Percentiles rank a stretch among this genome's conserved stretches.
Conservation (phyloP, 2,329 filamentous ascomycete species). For the Didymellaceae sp. region DNA sequence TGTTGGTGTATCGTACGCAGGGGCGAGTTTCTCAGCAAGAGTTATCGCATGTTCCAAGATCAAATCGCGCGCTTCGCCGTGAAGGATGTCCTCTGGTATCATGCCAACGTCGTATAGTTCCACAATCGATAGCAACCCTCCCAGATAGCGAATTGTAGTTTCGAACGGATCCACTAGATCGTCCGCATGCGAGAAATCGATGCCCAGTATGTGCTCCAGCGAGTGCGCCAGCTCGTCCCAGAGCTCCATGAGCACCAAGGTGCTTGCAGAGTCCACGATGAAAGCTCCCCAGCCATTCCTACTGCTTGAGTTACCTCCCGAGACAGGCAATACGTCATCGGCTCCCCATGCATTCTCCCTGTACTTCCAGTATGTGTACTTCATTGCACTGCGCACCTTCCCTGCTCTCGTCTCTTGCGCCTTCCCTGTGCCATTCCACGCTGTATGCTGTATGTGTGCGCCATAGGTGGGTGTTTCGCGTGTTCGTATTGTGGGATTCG, state of each 20-base stretch:
- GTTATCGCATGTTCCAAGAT: slow-evolving; percentile 48
- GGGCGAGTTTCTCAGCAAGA: slow-evolving; percentile 47
- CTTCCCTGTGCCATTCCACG: slow-evolving; percentile 45
- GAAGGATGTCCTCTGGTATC: slow-evolving; percentile 44
- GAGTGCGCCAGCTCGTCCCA: slow-evolving; percentile 51
- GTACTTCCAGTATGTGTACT: slow-evolving; percentile 50
- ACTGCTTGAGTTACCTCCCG: slow-evolving; percentile 43
- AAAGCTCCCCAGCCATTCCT: slow-evolving; percentile 54
- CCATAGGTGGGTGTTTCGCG: slow-evolving; percentile 23
- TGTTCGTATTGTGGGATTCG: slow-evolving; percentile 36
- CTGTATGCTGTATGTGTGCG: slow-evolving; percentile 41
- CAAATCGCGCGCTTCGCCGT: slow-evolving; percentile 37
- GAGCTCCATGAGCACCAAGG: slow-evolving; percentile 51
- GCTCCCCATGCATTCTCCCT: slow-evolving; percentile 49
- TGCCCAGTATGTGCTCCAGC: slow-evolving; percentile 48
- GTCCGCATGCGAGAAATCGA: slow-evolving; percentile 46
- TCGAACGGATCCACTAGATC: slow-evolving; percentile 52
- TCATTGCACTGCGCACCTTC: slow-evolving; percentile 49
- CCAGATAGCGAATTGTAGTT: slow-evolving; percentile 52
- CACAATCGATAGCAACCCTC: slow-evolving; percentile 48
- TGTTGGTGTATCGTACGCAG: slow-evolving; percentile 51
- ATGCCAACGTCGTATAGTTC: slow-evolving; percentile 52
- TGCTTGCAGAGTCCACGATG: slow-evolving; percentile 51
- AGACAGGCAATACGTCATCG: slow-evolving; percentile 50
- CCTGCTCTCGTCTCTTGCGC: slow-evolving; percentile 45